phyloP scores from a whole-genome alignment of 805 yeast genomes.

The Nakazawaea anatomiae region DNA sequence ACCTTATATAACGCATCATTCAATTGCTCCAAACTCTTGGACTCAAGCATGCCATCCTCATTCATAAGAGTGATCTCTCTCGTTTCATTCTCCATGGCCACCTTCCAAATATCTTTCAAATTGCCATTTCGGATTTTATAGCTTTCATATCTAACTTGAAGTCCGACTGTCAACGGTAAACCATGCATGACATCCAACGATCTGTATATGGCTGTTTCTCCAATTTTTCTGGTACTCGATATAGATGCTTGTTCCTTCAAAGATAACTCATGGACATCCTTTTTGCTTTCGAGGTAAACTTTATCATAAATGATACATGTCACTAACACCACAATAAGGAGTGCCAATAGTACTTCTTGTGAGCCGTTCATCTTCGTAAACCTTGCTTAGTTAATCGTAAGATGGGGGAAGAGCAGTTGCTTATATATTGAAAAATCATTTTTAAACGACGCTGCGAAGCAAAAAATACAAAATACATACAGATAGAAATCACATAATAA shows the following conservation, averaged over 20 bases:
- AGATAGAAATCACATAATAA: neutral
- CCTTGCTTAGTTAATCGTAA: no score
- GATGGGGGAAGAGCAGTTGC: no score
- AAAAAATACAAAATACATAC: neutral
- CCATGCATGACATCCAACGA: constrained; percentile 73
- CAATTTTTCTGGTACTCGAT: constrained; percentile 53
- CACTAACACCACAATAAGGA: neutral
- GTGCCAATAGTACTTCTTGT: neutral
- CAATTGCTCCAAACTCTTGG: constrained; percentile 22
- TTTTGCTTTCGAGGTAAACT: constrained; percentile 27
- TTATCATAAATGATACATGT: constrained; percentile 6
- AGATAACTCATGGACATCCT: constrained; percentile 55
- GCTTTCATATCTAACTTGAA: constrained; percentile 51
- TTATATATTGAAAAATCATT: no score
- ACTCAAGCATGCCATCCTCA: constrained; percentile 23
- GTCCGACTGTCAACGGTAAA: constrained; percentile 60
- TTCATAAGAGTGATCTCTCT: constrained; percentile 18
- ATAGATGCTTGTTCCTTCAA: constrained; percentile 60
- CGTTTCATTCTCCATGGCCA: constrained; percentile 30
- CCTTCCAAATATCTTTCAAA: constrained; percentile 67
- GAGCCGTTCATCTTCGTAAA: no score
- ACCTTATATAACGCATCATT: constrained; percentile 27
- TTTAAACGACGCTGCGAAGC: neutral
- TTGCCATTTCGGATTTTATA: constrained; percentile 72
- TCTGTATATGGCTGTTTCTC: constrained; percentile 73